These are phyloP conservation scores for Fusarium buxicola DNA, from an alignment of 2,329 filamentous ascomycete species.

Conservation along the genomic window DNA sequence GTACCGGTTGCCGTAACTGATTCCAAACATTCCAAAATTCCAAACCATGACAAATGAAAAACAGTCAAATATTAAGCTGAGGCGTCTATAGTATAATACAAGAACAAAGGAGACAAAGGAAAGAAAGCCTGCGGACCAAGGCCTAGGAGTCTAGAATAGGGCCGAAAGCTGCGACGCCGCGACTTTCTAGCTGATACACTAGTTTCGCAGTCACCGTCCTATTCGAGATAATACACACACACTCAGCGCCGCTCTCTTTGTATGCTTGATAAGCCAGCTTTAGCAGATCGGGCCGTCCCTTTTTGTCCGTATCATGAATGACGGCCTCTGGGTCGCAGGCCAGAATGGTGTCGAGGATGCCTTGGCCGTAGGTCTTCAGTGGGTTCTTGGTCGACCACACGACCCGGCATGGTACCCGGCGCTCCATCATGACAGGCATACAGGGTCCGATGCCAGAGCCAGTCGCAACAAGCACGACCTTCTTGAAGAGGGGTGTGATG, in stretches of 20 bases:
- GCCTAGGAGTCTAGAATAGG: conserved; percentile 69
- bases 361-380: conserved; percentile 26
- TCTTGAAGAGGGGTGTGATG: conserved; percentile 33
- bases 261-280: conserved; percentile 58
- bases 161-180: conserved; percentile 72
- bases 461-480: conserved; percentile 35
- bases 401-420: conserved; percentile 30
- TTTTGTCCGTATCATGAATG: conserved; percentile 66
- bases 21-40: too few relatives aligned
- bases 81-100: too few relatives aligned
- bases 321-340: conserved; percentile 30
- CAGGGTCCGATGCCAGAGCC: conserved; percentile 38
- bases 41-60: too few relatives aligned
- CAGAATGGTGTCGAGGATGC: conserved; percentile 23
- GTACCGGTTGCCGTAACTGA: too few relatives aligned
- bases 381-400: conserved; percentile 40
- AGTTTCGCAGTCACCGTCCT: conserved; percentile 69
- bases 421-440: conserved; percentile 33
- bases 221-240: conserved; percentile 76
- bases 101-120: too few relatives aligned
- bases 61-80: too few relatives aligned
- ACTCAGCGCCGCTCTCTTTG: conserved; percentile 67
- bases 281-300: conserved; percentile 64
- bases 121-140: too few relatives aligned
- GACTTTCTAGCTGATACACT: conserved; percentile 71